Evolutionary conservation across 1,284 basidiomycete genomes (phyloP).

Genomic region (Sporisorium exsertum): DNA sequence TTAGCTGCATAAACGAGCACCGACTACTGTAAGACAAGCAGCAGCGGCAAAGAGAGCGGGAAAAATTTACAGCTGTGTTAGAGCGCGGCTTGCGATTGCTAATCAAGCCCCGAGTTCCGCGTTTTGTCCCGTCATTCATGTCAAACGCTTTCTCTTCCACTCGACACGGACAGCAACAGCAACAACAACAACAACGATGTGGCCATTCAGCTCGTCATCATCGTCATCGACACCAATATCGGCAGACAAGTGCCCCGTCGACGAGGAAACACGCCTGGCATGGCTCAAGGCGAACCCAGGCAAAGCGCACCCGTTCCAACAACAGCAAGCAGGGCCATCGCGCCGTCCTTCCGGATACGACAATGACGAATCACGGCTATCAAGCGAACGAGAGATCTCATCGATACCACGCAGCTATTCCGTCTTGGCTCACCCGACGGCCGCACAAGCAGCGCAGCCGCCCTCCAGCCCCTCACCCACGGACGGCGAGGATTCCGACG

Average conservation of each 20-base stretch:
- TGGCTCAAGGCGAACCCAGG: slow-evolving; percentile 68
- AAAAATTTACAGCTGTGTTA: neutral
- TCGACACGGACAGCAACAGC: neutral
- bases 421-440: slow-evolving; percentile 21
- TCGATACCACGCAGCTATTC: slow-evolving; percentile 80
- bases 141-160: neutral
- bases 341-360: slow-evolving; percentile 12
- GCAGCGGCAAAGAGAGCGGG: neutral
- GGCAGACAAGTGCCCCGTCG: slow-evolving; percentile 78
- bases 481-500: slow-evolving; percentile 41
- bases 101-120: neutral
- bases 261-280: slow-evolving; percentile 72
- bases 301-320: slow-evolving; percentile 31
- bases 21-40: neutral
- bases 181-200: slow-evolving; percentile 13
- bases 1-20: slow-evolving; percentile 4
- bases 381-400: slow-evolving; percentile 80
- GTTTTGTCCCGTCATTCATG: neutral
- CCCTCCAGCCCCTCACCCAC: slow-evolving; percentile 13
- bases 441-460: slow-evolving; percentile 19
- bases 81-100: neutral
- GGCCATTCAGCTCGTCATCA: slow-evolving; percentile 42
- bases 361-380: slow-evolving; percentile 69
- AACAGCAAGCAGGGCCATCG: slow-evolving; percentile 19
- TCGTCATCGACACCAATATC: slow-evolving; percentile 12